These are phyloP conservation scores for Aspergillus ibericus DNA, from an alignment of 2,329 filamentous ascomycete species.

Conservation along the genomic window DNA sequence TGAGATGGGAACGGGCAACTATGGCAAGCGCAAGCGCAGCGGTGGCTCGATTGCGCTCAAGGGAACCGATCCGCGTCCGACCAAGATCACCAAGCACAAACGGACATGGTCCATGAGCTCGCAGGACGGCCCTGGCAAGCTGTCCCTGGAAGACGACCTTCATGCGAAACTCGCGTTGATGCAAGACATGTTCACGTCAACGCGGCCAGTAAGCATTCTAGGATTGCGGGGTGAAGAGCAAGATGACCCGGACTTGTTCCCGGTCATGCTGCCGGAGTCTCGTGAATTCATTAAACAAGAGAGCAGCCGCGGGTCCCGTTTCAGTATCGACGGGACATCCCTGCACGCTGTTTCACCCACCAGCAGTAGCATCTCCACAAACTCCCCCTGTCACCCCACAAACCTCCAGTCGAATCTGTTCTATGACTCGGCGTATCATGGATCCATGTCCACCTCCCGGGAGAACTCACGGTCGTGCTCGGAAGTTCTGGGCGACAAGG, in stretches of 20 bases:
- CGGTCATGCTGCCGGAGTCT: constrained; percentile 40
- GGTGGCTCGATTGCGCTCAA: constrained; percentile 51
- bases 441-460: constrained; percentile 24
- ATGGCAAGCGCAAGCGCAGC: constrained; percentile 62
- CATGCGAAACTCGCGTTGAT: constrained; percentile 45
- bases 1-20: constrained; percentile 60
- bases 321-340: constrained; percentile 35
- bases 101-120: constrained; percentile 95
- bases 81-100: constrained; percentile 88
- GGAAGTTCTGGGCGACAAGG: constrained; percentile 21
- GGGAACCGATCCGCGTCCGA: constrained; percentile 59
- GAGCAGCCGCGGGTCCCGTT: constrained; percentile 32
- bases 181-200: constrained; percentile 51
- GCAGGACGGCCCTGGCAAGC: constrained; percentile 44
- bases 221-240: constrained; percentile 45
- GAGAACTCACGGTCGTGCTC: constrained; percentile 25
- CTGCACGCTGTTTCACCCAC: constrained; percentile 41
- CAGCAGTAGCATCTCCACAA: constrained; percentile 41
- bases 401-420: constrained; percentile 15
- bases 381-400: constrained; percentile 32
- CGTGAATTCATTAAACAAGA: constrained; percentile 34
- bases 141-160: constrained; percentile 45
- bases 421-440: constrained; percentile 24
- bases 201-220: constrained; percentile 43
- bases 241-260: constrained; percentile 48